A percentile compares a stretch with the other conserved stretches of the same genome.
phyloP scores from a whole-genome alignment of 768 basidiomycete genomes.

The Hypholoma fasciculare region DNA sequence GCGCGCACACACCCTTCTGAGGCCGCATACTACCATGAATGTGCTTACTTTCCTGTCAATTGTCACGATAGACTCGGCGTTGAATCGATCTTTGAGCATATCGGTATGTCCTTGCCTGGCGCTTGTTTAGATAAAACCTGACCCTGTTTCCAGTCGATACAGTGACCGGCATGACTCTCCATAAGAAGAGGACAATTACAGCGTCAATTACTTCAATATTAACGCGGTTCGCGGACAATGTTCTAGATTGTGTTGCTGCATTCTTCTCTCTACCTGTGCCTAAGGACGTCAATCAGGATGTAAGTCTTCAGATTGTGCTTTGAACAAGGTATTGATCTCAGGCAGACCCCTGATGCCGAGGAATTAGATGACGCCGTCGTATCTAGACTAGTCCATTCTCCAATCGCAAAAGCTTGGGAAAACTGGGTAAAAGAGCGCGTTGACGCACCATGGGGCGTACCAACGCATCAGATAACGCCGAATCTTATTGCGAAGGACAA shows the following conservation, averaged over 20 bases:
- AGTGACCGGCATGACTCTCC: neutral
- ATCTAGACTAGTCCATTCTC: neutral
- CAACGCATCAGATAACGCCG: slow-evolving; percentile 1
- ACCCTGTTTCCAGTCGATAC: neutral
- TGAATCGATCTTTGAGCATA: neutral
- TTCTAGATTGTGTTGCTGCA: neutral
- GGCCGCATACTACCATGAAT: neutral
- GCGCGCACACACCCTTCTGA: neutral
- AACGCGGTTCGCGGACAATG: neutral
- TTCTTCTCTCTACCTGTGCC: slow-evolving; percentile 3
- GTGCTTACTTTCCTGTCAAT: neutral
- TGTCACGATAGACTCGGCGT: neutral
- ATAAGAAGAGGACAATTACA: neutral
- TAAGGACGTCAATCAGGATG: neutral
- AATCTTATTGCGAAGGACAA: neutral
- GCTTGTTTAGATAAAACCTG: neutral
- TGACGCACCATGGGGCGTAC: neutral
- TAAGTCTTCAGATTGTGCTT: neutral
- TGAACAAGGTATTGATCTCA: neutral
- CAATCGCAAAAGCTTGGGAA: neutral
- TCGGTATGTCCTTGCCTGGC: neutral
- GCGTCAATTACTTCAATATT: neutral
- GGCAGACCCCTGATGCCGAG: neutral
- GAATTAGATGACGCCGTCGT: neutral
- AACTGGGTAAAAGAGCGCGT: neutral